Percentiles rank a stretch among this genome's conserved stretches.
Conservation (phyloP, 495 filamentous ascomycete species). For the Chaetomidium leptoderma region DNA sequence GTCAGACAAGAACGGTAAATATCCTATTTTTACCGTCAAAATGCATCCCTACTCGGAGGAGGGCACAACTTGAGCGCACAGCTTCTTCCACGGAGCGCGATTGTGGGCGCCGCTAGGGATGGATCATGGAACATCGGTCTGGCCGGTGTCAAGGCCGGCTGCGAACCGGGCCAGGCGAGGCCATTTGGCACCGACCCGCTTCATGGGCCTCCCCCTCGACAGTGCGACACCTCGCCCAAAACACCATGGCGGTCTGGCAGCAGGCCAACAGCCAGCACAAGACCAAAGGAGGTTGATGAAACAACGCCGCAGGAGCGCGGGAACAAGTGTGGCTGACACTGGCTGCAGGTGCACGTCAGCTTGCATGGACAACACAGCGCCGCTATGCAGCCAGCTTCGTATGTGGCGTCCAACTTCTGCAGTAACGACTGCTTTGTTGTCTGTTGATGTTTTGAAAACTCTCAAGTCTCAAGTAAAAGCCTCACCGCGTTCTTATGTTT, state of each 20-base stretch:
- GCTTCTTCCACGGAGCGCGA: too few species aligned
- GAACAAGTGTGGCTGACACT: not conserved
- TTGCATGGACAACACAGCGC: slow-evolving; percentile 6
- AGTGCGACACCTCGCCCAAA: too few species aligned
- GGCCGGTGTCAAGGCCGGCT: too few species aligned
- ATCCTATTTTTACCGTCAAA: too few species aligned
- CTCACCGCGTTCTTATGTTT: not conserved
- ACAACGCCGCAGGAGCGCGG: not conserved
- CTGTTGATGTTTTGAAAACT: slow-evolving; percentile 2
- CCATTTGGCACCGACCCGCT: too few species aligned
- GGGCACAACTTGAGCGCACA: too few species aligned
- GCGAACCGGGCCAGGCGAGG: too few species aligned
- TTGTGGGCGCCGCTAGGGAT: too few species aligned
- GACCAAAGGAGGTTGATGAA: not conserved
- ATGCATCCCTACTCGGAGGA: too few species aligned
- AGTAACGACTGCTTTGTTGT: not conserved
- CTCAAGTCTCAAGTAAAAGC: not conserved
- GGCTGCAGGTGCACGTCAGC: not conserved
- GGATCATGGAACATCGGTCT: too few species aligned
- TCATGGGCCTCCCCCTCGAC: too few species aligned
- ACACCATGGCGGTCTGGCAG: not conserved
- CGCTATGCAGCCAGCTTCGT: not conserved
- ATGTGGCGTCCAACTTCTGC: slow-evolving; percentile 3
- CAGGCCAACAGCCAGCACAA: not conserved
- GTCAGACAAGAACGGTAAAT: too few species aligned